Conservation (phyloP, 2,329 filamentous ascomycete genomes). For the Trichoderma sp. region DNA sequence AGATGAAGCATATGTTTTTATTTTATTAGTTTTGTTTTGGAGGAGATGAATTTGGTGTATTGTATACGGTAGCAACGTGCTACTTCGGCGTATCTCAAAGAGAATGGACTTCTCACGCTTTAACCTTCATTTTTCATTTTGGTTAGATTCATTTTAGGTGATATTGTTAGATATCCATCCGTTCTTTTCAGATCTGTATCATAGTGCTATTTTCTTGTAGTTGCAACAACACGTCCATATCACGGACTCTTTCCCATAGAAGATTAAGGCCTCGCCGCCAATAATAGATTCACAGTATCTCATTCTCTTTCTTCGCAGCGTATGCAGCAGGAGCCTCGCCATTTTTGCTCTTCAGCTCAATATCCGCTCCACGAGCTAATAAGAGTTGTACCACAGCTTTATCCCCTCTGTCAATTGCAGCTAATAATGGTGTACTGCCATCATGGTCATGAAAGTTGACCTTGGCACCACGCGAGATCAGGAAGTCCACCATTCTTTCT, state of each 20-base stretch:
- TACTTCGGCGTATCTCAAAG: background rate
- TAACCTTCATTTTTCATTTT: background rate
- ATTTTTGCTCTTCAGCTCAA: background rate
- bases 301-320: background rate
- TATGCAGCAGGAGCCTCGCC: background rate
- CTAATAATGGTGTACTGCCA: background rate
- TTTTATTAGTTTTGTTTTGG: background rate
- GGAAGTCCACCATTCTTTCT: background rate
- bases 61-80: background rate
- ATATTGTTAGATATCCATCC: background rate
- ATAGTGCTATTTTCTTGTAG: background rate
- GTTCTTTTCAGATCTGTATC: background rate
- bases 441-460: background rate
- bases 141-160: background rate
- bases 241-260: background rate
- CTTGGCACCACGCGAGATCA: background rate
- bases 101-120: background rate
- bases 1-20: background rate
- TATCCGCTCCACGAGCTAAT: background rate
- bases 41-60: background rate
- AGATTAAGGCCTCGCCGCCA: background rate
- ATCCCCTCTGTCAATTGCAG: background rate
- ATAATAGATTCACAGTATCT: background rate
- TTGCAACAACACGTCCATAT: background rate
- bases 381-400: background rate